These are phyloP conservation scores for Dysphania ambrosioides DNA, from an alignment of 148 eudicot genomes.

Conservation along the genomic window DNA sequence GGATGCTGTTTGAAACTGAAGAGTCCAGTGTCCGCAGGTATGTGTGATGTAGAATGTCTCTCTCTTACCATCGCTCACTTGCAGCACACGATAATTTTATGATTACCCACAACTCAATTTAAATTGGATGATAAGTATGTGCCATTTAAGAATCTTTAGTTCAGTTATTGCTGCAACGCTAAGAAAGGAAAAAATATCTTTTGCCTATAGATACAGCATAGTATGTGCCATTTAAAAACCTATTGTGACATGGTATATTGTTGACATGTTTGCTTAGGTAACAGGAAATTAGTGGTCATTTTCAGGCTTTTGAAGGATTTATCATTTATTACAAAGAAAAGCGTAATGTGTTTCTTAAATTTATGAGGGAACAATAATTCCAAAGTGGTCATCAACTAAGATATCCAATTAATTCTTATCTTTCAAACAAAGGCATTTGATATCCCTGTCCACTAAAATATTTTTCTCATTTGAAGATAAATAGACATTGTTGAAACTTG, in stretches of 20 bases:
- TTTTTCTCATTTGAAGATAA: background rate
- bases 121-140: background rate
- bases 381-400: background rate
- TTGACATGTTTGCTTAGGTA: background rate
- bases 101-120: background rate
- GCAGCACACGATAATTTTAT: background rate
- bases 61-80: slow-evolving; percentile 1
- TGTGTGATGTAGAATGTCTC: slow-evolving; percentile 4
- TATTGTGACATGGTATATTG: background rate
- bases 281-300: background rate
- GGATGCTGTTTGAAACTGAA: slow-evolving; percentile 81
- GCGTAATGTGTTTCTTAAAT: background rate
- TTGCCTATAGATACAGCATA: background rate
- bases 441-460: background rate
- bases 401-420: background rate
- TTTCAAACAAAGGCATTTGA: background rate
- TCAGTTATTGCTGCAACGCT: background rate
- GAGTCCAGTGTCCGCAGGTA: slow-evolving; percentile 82
- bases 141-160: background rate
- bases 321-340: background rate
- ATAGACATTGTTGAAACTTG: background rate
- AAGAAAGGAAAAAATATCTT: background rate
- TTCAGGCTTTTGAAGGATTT: background rate
- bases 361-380: background rate
- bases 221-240: too few relatives aligned